Evolutionary conservation across 2,329 filamentous ascomycete species (phyloP).

Genomic region (Hypoxylon sp.): DNA sequence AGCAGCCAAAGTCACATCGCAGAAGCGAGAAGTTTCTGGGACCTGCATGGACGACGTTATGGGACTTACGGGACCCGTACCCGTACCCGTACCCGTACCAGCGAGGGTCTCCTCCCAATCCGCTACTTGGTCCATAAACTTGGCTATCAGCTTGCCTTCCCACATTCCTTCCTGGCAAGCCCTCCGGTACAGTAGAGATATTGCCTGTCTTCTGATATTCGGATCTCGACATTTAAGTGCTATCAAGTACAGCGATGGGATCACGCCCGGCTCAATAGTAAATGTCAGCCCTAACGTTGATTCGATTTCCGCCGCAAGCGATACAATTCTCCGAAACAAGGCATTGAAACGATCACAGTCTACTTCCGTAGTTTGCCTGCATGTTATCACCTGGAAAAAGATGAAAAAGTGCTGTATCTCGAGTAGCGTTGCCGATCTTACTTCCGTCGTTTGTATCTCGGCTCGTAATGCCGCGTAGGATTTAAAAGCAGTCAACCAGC

Average conservation of each 20-base stretch:
- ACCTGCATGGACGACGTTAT: not conserved
- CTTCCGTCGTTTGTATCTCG: not conserved
- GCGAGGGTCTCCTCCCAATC: not conserved
- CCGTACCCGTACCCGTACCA: too few species aligned
- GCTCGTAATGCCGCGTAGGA: not conserved
- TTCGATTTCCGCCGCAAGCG: not conserved
- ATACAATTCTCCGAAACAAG: not conserved
- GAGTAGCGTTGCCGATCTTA: not conserved
- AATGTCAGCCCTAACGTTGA: not conserved
- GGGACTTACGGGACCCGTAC: too few species aligned
- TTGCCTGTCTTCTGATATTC: not conserved
- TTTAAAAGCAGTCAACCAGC: not conserved
- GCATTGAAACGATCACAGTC: not conserved
- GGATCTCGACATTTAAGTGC: not conserved
- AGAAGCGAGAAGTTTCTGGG: conserved; percentile 2
- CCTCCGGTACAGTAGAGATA: not conserved
- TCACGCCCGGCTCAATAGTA: conserved; percentile 1
- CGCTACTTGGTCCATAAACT: not conserved
- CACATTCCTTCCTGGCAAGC: not conserved
- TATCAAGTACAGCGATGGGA: not conserved
- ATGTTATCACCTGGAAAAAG: not conserved
- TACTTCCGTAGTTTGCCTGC: not conserved
- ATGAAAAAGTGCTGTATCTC: not conserved
- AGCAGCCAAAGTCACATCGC: conserved; percentile 1
- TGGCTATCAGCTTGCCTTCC: conserved; percentile 1